phyloP scores from a whole-genome alignment of 768 basidiomycete genomes.

The Termitomyces sp. region DNA sequence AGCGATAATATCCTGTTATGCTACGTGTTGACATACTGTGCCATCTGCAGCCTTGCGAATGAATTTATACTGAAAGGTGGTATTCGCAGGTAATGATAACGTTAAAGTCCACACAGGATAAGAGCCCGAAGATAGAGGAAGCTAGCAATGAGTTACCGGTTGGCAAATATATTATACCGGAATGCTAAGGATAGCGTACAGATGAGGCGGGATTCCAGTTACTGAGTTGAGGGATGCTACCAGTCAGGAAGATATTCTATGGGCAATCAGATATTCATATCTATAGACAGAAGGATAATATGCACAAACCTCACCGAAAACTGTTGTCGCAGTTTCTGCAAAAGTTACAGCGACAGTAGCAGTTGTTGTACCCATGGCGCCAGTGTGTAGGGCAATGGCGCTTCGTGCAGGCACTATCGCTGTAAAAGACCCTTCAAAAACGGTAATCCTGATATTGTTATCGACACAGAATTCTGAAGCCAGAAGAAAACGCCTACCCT shows the following conservation, averaged over 20 bases:
- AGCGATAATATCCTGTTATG: neutral
- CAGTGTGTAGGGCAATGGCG: constrained; percentile 54
- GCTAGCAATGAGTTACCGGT: constrained; percentile 22
- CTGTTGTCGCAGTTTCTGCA: constrained; percentile 50
- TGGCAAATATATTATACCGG: neutral
- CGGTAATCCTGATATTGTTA: constrained; percentile 34
- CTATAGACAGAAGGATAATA: neutral
- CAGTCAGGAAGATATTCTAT: constrained; percentile 58
- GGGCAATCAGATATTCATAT: neutral
- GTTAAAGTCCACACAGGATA: constrained; percentile 55
- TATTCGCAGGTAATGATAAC: constrained; percentile 43
- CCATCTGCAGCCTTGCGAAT: constrained; percentile 51
- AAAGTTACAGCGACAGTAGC: constrained; percentile 40
- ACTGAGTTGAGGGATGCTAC: constrained; percentile 51
- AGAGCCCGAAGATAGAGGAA: constrained; percentile 44
- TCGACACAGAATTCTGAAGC: neutral
- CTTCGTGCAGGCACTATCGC: constrained; percentile 45
- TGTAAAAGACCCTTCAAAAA: constrained; percentile 45
- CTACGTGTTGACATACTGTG: constrained; percentile 28
- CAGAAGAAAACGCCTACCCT: constrained; percentile 29
- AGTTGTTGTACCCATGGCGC: constrained; percentile 24
- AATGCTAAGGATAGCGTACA: constrained; percentile 24
- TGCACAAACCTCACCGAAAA: constrained; percentile 44
- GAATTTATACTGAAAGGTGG: constrained; percentile 55
- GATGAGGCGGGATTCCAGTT: constrained; percentile 43